Conservation (phyloP, 2,329 filamentous ascomycete genomes). For the Sarocladiaceae sp. region DNA sequence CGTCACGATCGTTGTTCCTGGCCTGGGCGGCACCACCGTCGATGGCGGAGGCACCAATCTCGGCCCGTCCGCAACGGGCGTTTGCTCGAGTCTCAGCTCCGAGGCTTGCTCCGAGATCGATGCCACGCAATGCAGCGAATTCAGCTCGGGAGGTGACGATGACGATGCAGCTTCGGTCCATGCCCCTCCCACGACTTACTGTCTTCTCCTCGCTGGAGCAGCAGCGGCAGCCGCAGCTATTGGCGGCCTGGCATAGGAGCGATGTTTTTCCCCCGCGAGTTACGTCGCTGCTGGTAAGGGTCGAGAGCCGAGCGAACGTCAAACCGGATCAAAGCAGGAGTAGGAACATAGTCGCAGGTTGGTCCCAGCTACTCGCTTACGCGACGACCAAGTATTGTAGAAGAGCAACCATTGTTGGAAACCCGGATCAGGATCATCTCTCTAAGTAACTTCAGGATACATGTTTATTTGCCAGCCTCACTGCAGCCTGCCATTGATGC, state of each 20-base stretch:
- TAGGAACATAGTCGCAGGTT: too few species aligned
- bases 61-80: conserved; percentile 40
- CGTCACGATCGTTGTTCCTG: conserved; percentile 51
- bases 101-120: conserved; percentile 42
- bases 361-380: too few species aligned
- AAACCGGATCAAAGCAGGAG: too few species aligned
- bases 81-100: conserved; percentile 50
- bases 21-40: conserved; percentile 47
- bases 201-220: neutral
- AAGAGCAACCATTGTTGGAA: too few species aligned
- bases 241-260: neutral
- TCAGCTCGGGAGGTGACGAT: conserved; percentile 13
- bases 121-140: conserved; percentile 29
- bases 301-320: too few species aligned
- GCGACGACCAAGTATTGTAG: too few species aligned
- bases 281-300: too few species aligned
- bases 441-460: too few species aligned
- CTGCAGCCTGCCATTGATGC: too few species aligned
- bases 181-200: neutral
- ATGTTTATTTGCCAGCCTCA: too few species aligned
- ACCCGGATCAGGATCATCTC: too few species aligned
- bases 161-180: conserved; percentile 12
- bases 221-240: neutral
- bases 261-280: too few species aligned
- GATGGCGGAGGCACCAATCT: conserved; percentile 31